These are phyloP conservation scores for Physocladia obscura DNA, from an alignment of 192 early-diverging fungal species.

Conservation along the genomic window DNA sequence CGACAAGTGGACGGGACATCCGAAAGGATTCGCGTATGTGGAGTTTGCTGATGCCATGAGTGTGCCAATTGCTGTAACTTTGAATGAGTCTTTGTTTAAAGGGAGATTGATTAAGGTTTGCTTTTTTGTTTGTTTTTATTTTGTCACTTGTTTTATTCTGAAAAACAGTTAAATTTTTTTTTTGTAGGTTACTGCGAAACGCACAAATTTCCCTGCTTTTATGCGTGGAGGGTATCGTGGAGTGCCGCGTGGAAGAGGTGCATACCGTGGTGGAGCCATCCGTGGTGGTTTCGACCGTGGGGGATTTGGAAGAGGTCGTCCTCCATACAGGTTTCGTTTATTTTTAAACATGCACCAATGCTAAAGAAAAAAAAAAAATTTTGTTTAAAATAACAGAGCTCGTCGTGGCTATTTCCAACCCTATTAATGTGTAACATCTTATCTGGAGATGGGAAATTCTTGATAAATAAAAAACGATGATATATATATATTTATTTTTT, in stretches of 20 bases:
- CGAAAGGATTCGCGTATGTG: slow-evolving; percentile 80
- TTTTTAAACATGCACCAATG: not conserved
- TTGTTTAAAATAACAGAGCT: slow-evolving; percentile 14
- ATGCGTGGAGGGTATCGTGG: slow-evolving; percentile 73
- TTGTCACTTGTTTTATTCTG: too few relatives aligned
- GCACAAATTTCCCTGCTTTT: slow-evolving; percentile 92
- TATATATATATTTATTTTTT: too few relatives aligned
- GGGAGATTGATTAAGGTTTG: slow-evolving; percentile 78
- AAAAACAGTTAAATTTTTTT: too few relatives aligned
- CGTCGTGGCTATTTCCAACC: slow-evolving; percentile 43
- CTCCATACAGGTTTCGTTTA: slow-evolving; percentile 21
- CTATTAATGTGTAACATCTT: too few relatives aligned
- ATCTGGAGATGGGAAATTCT: not conserved
- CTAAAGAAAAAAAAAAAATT: not conserved
- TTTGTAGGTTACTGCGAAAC: slow-evolving; percentile 78
- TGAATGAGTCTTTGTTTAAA: slow-evolving; percentile 89
- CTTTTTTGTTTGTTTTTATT: not conserved
- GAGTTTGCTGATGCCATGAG: slow-evolving; percentile 87
- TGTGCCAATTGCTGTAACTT: slow-evolving; percentile 77
- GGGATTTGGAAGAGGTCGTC: slow-evolving; percentile 23
- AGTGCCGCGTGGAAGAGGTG: slow-evolving; percentile 65
- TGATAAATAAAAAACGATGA: not conserved
- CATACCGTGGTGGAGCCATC: slow-evolving; percentile 15
- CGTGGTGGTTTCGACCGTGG: slow-evolving; percentile 31
- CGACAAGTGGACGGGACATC: slow-evolving; percentile 84